Evolutionary conservation across 805 yeast genomes (phyloP), one percentile per base, ranked within the genome.

Genomic region (Cephaloascus albidus): DNA sequence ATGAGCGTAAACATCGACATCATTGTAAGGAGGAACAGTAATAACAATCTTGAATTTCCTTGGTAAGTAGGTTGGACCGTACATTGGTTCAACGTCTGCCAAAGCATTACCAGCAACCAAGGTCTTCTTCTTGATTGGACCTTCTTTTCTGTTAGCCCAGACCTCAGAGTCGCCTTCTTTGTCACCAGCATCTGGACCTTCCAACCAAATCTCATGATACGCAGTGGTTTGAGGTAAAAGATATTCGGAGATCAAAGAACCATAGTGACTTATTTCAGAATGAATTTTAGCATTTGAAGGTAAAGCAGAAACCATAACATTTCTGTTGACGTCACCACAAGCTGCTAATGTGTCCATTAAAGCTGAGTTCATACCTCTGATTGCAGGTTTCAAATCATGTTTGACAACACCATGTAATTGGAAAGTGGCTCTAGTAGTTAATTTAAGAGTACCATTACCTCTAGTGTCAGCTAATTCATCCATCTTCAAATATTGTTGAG

Each of bases 271-370:
- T 47, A 90, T 73, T 63, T 89, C 89, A 26, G 65, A 61, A 58
- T 90, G 97, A 39, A 90, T 73, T 54, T 79, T 78, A 38, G 88
- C 85, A 55, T 87, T 87, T 23, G 74, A 74, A 15, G 97, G 97
- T 26, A 86, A 68, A n/a, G 96, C 95, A 43, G 90, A 76, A 40
- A 85, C 74, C 81, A 89, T 90, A 35, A 90, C 96, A 57, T 90
- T 90, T 75, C 97, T 83, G 67, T 86, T 85, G 35, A 90, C 97
- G 68, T 90, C 97, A 70, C 97, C 97, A 72, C 97, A 90, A 1
- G 97, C 97, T 43, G 95, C 97, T 43, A 90, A 74, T 6, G 97
- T 89, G 57, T 93, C 97, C 82, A 90, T 74, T 51, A 90, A 72
- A 4, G 81, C 83, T 15, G 94, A 68, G 59, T 90, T 90, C 81